Base-by-base conservation (phyloP, 176 grass and related monocot genomes). In the Carex pumila region DNA sequence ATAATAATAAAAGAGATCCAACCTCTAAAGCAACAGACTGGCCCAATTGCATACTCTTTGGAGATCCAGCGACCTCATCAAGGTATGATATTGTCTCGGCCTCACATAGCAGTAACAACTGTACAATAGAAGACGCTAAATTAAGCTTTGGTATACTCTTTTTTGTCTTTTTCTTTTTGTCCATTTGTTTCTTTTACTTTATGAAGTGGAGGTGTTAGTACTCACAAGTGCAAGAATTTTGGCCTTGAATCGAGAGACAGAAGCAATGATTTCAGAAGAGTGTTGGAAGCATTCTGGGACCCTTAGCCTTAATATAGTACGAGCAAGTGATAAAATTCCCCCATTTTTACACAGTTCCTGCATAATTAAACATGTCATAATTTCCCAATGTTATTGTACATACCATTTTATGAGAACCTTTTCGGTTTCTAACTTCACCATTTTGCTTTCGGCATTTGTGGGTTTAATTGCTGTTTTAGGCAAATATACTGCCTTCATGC, bases 21-120 rank as follows among this genome's bases (percentile, higher is more conserved):
- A 93, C 95, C 92, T 98, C 89, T 85, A 89, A 80, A 85, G 92
- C 94, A 78, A 97, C 91, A 69, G 89, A 91, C 83, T 97, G 91
- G 78, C 89, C 95, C 55, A 95, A 84, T 80, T 78, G 86, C 91
- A 91, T 95, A 84, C 88, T 93, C 71, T 89, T 93, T 57, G 86
- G 85, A 5, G 85, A 92, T 80, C 91, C 89, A 54, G 95, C 92
- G 3, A 98, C 92, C 87, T 95, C 95, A 93, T 98, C 95, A 49
- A 98, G 95, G 89, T 95, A 98, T 66, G 95, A 98, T 77, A 98
- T 86, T 79, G 79, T 95, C 84, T 98, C 95, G 79, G 92, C 88
- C 90, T 98, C 95, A 93, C 95, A 98, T n/a, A 98, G 86, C 86
- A 95, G 95, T 66, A 98, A 66, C 79, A 98, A 84, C 95, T 98